Evolutionary conservation across 768 basidiomycete species (phyloP).

Genomic region (Suillus subaureus): DNA sequence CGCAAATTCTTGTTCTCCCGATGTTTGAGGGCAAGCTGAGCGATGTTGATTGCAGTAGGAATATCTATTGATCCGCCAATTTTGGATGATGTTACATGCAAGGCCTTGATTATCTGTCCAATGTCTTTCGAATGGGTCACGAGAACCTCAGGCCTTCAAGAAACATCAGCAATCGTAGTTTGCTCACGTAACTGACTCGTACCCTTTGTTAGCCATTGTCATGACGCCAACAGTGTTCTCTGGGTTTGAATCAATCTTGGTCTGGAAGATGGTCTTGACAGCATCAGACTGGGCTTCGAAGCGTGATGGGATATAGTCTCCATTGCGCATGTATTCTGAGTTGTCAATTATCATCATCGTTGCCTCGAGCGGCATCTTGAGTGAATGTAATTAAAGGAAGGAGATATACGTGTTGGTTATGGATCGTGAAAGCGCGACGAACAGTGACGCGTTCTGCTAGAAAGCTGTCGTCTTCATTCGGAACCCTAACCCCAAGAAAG

Average conservation of each 20-base stretch:
- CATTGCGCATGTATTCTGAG: slow-evolving; percentile 96
- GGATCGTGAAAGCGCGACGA: slow-evolving; percentile 3
- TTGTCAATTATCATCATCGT: slow-evolving; percentile 98
- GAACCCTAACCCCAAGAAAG: slow-evolving; percentile 2
- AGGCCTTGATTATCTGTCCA: slow-evolving; percentile 83
- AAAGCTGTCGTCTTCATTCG: slow-evolving; percentile 2
- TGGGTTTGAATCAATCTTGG: slow-evolving; percentile 94
- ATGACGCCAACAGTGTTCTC: slow-evolving; percentile 98
- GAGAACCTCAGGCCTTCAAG: slow-evolving; percentile 84
- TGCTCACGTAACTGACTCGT: slow-evolving; percentile 14
- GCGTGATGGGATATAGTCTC: slow-evolving; percentile 85
- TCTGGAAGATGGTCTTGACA: slow-evolving; percentile 84
- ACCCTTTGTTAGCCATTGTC: slow-evolving; percentile 99
- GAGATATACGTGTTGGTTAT: slow-evolving; percentile 26
- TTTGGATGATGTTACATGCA: slow-evolving; percentile 70
- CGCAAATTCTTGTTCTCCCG: slow-evolving; percentile 98
- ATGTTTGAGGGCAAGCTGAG: slow-evolving; percentile 96
- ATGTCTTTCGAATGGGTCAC: slow-evolving; percentile 96
- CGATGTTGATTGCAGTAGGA: slow-evolving; percentile 88
- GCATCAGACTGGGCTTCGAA: slow-evolving; percentile 93
- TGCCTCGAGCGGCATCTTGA: slow-evolving; percentile 92
- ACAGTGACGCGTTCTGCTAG: slow-evolving; percentile 7
- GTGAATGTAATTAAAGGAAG: slow-evolving; percentile 19
- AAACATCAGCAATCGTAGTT: background rate
- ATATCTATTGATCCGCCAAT: slow-evolving; percentile 86